Evolutionary conservation across 768 basidiomycete genomes (phyloP).

Genomic region (Rhizopogon vulgaris): DNA sequence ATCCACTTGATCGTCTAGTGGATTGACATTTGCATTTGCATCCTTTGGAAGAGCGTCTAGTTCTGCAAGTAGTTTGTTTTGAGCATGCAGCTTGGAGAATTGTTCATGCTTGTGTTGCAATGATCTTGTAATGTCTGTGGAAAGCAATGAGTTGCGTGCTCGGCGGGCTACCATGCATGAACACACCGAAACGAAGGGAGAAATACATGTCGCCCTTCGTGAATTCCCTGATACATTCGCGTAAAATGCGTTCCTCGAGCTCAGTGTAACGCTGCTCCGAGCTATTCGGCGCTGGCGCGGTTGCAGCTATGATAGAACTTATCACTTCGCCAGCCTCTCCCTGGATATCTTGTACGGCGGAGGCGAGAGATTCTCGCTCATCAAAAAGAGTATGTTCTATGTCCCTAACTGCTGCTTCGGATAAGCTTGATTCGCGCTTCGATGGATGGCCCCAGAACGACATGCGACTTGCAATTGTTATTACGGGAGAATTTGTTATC

Average conservation of each 20-base stretch:
- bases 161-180: neutral
- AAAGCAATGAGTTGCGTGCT: neutral
- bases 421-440: slow-evolving; percentile 32
- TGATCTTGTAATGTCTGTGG: slow-evolving; percentile 73
- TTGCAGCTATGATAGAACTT: slow-evolving; percentile 49
- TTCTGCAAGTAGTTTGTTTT: slow-evolving; percentile 54
- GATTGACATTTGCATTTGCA: slow-evolving; percentile 10
- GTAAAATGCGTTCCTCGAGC: slow-evolving; percentile 77
- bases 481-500: slow-evolving; percentile 42
- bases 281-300: slow-evolving; percentile 57
- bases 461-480: slow-evolving; percentile 54
- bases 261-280: slow-evolving; percentile 66
- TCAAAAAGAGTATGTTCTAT: slow-evolving; percentile 6
- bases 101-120: slow-evolving; percentile 75
- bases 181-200: slow-evolving; percentile 74
- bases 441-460: slow-evolving; percentile 73
- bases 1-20: slow-evolving; percentile 36
- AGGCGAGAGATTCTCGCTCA: slow-evolving; percentile 23
- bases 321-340: slow-evolving; percentile 50
- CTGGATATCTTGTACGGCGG: slow-evolving; percentile 38
- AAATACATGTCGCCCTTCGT: slow-evolving; percentile 89
- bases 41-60: slow-evolving; percentile 45
- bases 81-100: slow-evolving; percentile 47
- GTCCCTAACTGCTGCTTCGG: slow-evolving; percentile 8
- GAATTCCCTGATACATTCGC: slow-evolving; percentile 72